Percentiles rank a stretch among this genome's conserved stretches.
phyloP scores from a whole-genome alignment of 2,329 filamentous ascomycete species.

The Exophiala sideris region DNA sequence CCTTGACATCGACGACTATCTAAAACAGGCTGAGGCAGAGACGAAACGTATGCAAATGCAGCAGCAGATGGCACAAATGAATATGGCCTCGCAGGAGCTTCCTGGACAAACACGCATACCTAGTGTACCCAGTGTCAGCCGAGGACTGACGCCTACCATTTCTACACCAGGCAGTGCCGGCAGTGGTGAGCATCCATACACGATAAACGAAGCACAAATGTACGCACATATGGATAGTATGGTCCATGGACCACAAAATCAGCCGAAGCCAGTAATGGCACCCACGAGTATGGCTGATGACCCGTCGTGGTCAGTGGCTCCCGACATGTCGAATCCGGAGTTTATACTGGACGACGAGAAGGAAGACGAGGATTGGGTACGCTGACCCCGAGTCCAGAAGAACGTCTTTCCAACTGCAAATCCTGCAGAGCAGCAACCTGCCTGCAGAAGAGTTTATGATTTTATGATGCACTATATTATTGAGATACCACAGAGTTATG shows the following conservation, averaged over 20 bases:
- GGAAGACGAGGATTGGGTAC: slow-evolving; percentile 29
- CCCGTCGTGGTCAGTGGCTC: slow-evolving; percentile 26
- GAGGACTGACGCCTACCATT: slow-evolving; percentile 23
- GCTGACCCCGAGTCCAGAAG: slow-evolving; percentile 10
- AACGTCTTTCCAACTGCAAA: neutral
- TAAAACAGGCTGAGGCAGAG: slow-evolving; percentile 32
- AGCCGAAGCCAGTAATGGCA: slow-evolving; percentile 5
- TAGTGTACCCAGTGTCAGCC: slow-evolving; percentile 22
- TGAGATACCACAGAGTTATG: too few species aligned
- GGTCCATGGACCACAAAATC: neutral
- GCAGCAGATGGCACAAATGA: slow-evolving; percentile 21
- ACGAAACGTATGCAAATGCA: slow-evolving; percentile 26
- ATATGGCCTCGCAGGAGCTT: slow-evolving; percentile 15
- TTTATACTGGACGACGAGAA: slow-evolving; percentile 24
- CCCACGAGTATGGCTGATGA: slow-evolving; percentile 20
- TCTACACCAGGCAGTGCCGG: slow-evolving; percentile 21
- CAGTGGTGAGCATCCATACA: slow-evolving; percentile 21
- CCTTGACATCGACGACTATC: slow-evolving; percentile 44
- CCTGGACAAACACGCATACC: slow-evolving; percentile 16
- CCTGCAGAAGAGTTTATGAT: too few species aligned
- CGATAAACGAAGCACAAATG: slow-evolving; percentile 12
- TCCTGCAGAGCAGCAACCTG: neutral
- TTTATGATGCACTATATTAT: too few species aligned
- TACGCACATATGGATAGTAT: slow-evolving; percentile 25
- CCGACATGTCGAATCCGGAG: slow-evolving; percentile 22